A percentile compares a stretch with the other conserved stretches of the same genome.
Conservation (phyloP, 2,329 filamentous ascomycete species). For the Ceratocystis alfenasii region DNA sequence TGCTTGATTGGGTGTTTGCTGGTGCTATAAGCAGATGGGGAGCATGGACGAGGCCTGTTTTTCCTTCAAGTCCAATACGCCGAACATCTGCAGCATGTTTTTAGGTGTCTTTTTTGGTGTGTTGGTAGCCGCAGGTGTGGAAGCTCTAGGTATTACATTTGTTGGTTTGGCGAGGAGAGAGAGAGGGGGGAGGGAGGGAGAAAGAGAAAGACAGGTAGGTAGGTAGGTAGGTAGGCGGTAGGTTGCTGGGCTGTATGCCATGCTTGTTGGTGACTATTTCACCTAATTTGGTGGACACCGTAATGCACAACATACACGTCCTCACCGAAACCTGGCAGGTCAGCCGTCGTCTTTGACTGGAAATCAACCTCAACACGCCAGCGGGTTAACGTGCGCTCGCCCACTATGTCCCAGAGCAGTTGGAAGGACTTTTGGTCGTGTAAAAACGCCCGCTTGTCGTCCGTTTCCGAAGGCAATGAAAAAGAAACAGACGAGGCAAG, state of each 20-base stretch:
- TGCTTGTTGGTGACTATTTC: neutral
- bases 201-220: neutral
- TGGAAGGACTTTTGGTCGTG: slow-evolving; percentile 42
- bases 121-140: neutral
- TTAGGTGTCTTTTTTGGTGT: neutral
- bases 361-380: slow-evolving; percentile 39
- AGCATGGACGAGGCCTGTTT: slow-evolving; percentile 14
- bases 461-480: slow-evolving; percentile 17
- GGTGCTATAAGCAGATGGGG: neutral
- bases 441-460: slow-evolving; percentile 29
- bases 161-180: neutral
- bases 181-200: neutral
- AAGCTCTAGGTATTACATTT: neutral
- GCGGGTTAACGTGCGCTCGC: slow-evolving; percentile 35
- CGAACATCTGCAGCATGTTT: neutral
- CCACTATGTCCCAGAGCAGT: slow-evolving; percentile 43
- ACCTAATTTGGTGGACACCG: slow-evolving; percentile 22
- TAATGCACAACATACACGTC: slow-evolving; percentile 22
- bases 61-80: slow-evolving; percentile 11
- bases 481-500: slow-evolving; percentile 20
- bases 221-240: too few relatives aligned
- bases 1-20: neutral
- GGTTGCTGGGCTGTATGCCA: neutral
- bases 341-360: slow-evolving; percentile 22
- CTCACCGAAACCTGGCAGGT: slow-evolving; percentile 23